Base-by-base conservation (phyloP, 2,329 filamentous ascomycete genomes). In the Rhinocladiella mackenziei region DNA sequence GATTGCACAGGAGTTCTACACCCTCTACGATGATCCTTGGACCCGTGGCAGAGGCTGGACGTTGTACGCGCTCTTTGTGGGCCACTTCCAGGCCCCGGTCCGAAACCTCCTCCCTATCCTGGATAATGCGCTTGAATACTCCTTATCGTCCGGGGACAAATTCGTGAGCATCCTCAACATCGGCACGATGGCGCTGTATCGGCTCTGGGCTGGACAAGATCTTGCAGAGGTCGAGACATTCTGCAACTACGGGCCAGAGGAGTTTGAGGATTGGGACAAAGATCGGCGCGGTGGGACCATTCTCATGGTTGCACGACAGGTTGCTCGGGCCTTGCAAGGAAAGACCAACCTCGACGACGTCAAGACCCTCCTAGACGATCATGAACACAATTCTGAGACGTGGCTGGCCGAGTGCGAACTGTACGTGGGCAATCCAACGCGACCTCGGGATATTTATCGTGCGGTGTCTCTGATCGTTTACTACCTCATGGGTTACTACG, bases 281-380 rank as follows among this genome's bases (percentile, higher is more conserved):
- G 78, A 81, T 55, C 65, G 78, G 6, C 71, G 79, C 40, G 79
- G 79, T 23, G 79, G 80, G 6, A 70, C 74, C 1, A 68, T 78
- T 34, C 59, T 83, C n/a, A 65, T 74, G 35, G 67, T 71, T 32
- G 68, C 74, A 9, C 63, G 66, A 49, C 79, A 83, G 62, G 74
- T 75, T 40, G 64, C 69, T 8, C 69, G 77, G 43, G 78, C 79
- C 9, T 58, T 83, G 11, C 77, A 81, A 59, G 80, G 80, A 18
- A 83, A 81, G 56, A 83, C 80, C 0, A 63, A 66, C 3, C 66
- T 63, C 31, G 62, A 65, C n/a, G 61, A 64, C 28, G 61, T 74
- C 4, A 63, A 71, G 2, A 65, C 66, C 13, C 60, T 81, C 5
- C 65, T 82, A 53, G 72, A 69, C 26, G 79, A 82, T 49, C 61